phyloP scores from a whole-genome alignment of 2,329 filamentous ascomycete genomes.

The Sclerotinia minor region DNA sequence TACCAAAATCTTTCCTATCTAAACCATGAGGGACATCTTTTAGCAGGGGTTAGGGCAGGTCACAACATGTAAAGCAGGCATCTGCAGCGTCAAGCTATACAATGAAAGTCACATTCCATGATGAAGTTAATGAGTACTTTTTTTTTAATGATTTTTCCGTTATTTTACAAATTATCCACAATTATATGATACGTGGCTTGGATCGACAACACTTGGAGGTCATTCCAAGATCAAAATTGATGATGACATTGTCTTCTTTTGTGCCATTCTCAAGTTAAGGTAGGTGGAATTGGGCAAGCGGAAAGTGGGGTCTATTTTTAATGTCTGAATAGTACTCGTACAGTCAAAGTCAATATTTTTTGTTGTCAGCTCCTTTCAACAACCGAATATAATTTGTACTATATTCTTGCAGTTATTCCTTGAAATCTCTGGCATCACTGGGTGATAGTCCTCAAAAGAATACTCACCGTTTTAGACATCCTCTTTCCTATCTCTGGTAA shows the following conservation, averaged over 20 bases:
- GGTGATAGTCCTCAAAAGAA: no score
- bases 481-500: no score
- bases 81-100: slow-evolving; percentile 21
- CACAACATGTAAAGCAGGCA: slow-evolving; percentile 23
- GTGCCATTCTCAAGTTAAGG: no score
- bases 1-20: slow-evolving; percentile 19
- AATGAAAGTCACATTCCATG: slow-evolving; percentile 24
- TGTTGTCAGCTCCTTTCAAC: no score
- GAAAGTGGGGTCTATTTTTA: neutral
- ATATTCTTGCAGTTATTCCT: no score
- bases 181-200: neutral
- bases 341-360: neutral
- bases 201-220: neutral
- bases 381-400: no score
- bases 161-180: neutral
- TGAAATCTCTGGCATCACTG: no score
- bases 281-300: no score
- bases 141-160: slow-evolving; percentile 18
- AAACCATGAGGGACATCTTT: slow-evolving; percentile 4
- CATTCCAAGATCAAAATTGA: neutral
- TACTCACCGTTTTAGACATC: no score
- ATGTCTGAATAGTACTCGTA: neutral
- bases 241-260: neutral
- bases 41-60: slow-evolving; percentile 18
- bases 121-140: slow-evolving; percentile 22